Conservation (phyloP, 192 early-diverging fungal genomes). For the Coemansia sp. region DNA sequence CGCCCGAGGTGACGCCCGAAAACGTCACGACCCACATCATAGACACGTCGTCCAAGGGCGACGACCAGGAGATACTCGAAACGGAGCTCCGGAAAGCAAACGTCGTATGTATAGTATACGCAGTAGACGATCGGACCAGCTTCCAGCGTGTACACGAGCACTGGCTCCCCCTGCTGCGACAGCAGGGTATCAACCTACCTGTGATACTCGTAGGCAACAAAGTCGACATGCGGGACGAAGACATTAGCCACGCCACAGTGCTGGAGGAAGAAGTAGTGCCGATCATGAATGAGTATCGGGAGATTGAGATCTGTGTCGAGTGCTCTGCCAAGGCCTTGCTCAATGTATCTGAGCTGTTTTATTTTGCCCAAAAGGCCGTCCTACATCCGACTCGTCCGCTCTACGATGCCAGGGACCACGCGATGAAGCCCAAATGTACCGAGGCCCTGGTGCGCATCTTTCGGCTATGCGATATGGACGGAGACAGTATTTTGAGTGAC, state of each 20-base stretch:
- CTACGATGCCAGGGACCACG: constrained; percentile 93
- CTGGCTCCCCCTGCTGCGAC: constrained; percentile 95
- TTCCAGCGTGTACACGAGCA: constrained; percentile 83
- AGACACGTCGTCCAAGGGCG: constrained; percentile 87
- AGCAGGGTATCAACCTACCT: constrained; percentile 92
- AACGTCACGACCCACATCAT: constrained; percentile 97
- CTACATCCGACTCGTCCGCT: constrained; percentile 95
- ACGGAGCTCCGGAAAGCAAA: constrained; percentile 96
- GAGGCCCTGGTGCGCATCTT: constrained; percentile 95
- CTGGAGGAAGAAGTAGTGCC: constrained; percentile 95
- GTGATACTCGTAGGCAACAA: constrained; percentile 75
- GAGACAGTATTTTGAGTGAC: constrained; percentile 90
- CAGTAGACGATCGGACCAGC: constrained; percentile 81
- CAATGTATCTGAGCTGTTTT: constrained; percentile 99
- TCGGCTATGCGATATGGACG: constrained; percentile 93
- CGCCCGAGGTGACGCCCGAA: constrained; percentile 96
- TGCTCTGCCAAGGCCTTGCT: constrained; percentile 95
- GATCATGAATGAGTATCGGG: constrained; percentile 99
- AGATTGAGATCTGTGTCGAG: constrained; percentile 99
- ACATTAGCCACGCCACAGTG: constrained; percentile 77
- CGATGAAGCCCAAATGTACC: constrained; percentile 84
- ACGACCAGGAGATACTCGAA: constrained; percentile 88
- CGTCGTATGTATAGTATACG: constrained; percentile 98
- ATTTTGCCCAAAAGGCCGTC: constrained; percentile 99
- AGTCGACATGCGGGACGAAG: constrained; percentile 62